Evolutionary conservation across 2,329 filamentous ascomycete genomes (phyloP).

Genomic region (Xylariaceae sp.): DNA sequence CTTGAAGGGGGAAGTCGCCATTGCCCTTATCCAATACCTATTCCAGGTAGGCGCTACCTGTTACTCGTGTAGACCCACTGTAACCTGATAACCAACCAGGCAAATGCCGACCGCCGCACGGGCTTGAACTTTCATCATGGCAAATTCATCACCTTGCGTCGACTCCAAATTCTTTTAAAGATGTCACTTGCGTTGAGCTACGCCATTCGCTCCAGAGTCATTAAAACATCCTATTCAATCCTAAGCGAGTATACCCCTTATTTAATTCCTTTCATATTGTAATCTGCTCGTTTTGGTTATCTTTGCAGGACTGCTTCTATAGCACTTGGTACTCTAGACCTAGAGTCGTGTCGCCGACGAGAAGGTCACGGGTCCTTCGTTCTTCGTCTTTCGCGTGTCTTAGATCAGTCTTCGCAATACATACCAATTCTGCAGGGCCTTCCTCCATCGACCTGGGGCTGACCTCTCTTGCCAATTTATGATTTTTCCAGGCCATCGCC

Average conservation of each 20-base stretch:
- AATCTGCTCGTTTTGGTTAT: not conserved
- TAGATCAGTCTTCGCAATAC: not conserved
- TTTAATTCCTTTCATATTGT: not conserved
- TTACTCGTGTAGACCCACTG: too few relatives aligned
- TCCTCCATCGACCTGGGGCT: not conserved
- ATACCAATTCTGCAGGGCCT: not conserved
- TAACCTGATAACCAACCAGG: too few relatives aligned
- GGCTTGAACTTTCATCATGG: slow-evolving; percentile 24
- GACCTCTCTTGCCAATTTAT: not conserved
- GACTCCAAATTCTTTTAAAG: not conserved
- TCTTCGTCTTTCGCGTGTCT: not conserved
- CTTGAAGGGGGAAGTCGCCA: too few relatives aligned
- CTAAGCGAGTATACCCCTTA: slow-evolving; percentile 31
- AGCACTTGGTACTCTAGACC: not conserved
- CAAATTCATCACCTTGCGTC: not conserved
- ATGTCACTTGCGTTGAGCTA: not conserved
- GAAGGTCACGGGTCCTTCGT: not conserved
- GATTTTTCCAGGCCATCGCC: not conserved
- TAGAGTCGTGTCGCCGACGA: not conserved
- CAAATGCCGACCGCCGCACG: slow-evolving; percentile 1
- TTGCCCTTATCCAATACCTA: too few relatives aligned
- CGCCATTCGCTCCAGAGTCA: not conserved
- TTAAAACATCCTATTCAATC: slow-evolving; percentile 20
- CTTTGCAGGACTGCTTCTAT: not conserved
- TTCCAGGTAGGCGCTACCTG: too few relatives aligned